A percentile compares a stretch with the other conserved stretches of the same genome.
phyloP scores from a whole-genome alignment of 345 rosid genomes.

The Sisymbrium altissimum region DNA sequence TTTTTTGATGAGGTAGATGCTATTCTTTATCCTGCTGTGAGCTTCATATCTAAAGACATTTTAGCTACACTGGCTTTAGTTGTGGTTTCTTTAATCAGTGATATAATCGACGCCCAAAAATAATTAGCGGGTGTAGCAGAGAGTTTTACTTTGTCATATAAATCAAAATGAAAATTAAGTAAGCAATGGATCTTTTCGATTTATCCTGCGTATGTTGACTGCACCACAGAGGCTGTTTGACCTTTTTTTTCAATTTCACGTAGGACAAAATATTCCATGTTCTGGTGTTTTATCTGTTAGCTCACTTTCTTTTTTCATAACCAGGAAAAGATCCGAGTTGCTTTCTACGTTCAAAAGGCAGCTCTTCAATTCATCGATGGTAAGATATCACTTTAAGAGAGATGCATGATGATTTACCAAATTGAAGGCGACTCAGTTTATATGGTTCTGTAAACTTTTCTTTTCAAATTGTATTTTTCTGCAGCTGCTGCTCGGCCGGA shows the following conservation, averaged over 20 bases:
- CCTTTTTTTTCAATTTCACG: slow-evolving; percentile 1
- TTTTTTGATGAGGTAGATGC: background rate
- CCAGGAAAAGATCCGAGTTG: slow-evolving; percentile 87
- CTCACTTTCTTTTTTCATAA: slow-evolving; percentile 22
- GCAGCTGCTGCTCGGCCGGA: slow-evolving; percentile 50
- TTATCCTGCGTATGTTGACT: slow-evolving; percentile 1
- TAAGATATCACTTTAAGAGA: slow-evolving; percentile 35
- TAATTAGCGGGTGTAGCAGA: background rate
- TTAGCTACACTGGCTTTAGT: background rate
- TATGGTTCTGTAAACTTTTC: background rate
- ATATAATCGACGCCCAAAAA: background rate
- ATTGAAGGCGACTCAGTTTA: background rate
- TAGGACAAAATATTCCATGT: background rate
- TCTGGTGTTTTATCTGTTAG: slow-evolving; percentile 17
- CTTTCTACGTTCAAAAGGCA: slow-evolving; percentile 78
- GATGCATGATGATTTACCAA: background rate
- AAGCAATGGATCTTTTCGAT: background rate
- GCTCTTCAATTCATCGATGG: slow-evolving; percentile 85
- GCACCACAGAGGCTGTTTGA: background rate
- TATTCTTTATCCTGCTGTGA: background rate
- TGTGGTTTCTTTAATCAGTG: background rate
- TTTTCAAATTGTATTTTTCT: slow-evolving; percentile 14
- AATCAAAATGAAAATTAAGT: background rate
- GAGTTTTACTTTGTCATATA: background rate
- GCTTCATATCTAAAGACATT: background rate